Evolutionary conservation across 805 yeast species (phyloP).

Genomic region (Candida sanyiensis): DNA sequence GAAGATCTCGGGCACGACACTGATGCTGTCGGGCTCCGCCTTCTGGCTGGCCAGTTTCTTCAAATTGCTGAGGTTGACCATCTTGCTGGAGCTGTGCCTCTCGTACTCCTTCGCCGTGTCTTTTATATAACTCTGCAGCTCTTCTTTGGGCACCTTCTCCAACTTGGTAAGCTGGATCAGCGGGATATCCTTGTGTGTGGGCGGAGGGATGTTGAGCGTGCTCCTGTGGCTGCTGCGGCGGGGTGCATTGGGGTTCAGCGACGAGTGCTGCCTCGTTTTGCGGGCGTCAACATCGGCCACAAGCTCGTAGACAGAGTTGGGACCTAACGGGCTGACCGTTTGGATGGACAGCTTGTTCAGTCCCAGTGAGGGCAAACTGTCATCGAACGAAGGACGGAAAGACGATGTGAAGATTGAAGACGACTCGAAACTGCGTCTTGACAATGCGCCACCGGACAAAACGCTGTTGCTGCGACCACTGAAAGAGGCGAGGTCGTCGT

Average conservation of each 20-base stretch:
- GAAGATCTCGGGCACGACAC: constrained; percentile 62
- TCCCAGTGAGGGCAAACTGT: constrained; percentile 33
- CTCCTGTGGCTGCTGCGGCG: constrained; percentile 28
- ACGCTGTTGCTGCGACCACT: constrained; percentile 18
- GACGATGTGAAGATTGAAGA: constrained; percentile 25
- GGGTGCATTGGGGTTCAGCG: constrained; percentile 25
- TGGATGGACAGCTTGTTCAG: constrained; percentile 34
- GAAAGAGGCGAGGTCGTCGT: constrained; percentile 31
- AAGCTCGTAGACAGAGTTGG: constrained; percentile 73
- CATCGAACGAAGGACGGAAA: constrained; percentile 31
- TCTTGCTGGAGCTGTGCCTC: constrained; percentile 37
- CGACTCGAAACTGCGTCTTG: constrained; percentile 29
- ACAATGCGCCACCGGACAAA: constrained; percentile 13
- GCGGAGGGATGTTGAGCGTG: constrained; percentile 49
- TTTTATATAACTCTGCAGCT: constrained; percentile 39
- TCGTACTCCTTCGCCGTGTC: constrained; percentile 41
- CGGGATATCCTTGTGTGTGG: constrained; percentile 81
- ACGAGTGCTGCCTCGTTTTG: constrained; percentile 24
- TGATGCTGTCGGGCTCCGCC: constrained; percentile 25
- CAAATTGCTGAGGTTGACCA: constrained; percentile 33
- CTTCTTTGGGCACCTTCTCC: constrained; percentile 37
- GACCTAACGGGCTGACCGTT: constrained; percentile 52
- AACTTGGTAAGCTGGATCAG: constrained; percentile 61
- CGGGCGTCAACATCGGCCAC: constrained; percentile 54
- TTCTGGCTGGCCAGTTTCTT: constrained; percentile 19